These are phyloP conservation scores for Cercospora nicotianae DNA, from an alignment of 2,329 filamentous ascomycete species.

Conservation along the genomic window DNA sequence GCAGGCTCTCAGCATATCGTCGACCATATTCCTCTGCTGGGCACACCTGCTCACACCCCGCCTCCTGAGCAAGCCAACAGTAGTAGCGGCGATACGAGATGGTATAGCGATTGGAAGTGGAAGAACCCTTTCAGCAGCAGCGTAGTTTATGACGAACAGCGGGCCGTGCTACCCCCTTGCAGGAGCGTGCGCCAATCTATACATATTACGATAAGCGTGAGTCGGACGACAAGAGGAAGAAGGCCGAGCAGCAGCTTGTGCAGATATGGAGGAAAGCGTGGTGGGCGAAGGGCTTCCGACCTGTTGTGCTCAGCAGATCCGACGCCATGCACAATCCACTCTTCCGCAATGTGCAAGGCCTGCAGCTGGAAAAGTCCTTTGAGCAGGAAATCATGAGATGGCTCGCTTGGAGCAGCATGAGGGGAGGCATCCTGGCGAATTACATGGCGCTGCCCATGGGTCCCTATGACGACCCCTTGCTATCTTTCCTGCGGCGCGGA, in stretches of 20 bases:
- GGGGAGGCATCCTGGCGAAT: slow-evolving; percentile 75
- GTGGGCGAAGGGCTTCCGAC: slow-evolving; percentile 92
- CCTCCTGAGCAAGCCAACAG: slow-evolving; percentile 74
- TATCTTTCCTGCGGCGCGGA: slow-evolving; percentile 72
- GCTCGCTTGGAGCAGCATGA: slow-evolving; percentile 92
- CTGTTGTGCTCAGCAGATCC: slow-evolving; percentile 73
- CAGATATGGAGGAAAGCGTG: slow-evolving; percentile 88
- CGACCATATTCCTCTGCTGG: slow-evolving; percentile 57
- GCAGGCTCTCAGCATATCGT: slow-evolving; percentile 43
- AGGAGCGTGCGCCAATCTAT: slow-evolving; percentile 72
- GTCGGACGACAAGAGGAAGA: slow-evolving; percentile 63
- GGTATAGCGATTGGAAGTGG: slow-evolving; percentile 91
- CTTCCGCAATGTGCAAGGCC: slow-evolving; percentile 67
- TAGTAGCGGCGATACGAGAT: slow-evolving; percentile 73
- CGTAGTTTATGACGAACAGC: slow-evolving; percentile 75
- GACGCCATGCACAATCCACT: slow-evolving; percentile 83
- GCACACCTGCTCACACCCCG: slow-evolving; percentile 67
- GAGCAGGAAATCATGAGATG: slow-evolving; percentile 75
- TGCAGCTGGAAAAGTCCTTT: slow-evolving; percentile 61
- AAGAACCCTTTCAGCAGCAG: slow-evolving; percentile 83
- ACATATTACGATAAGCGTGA: slow-evolving; percentile 78
- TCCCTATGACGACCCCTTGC: slow-evolving; percentile 66
- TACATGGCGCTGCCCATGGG: slow-evolving; percentile 85
- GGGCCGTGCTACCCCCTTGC: slow-evolving; percentile 76
- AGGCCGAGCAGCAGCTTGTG: slow-evolving; percentile 76